Base-by-base conservation (phyloP, 208 protist genomes). In the Herpetomonas samuelpessoai region DNA sequence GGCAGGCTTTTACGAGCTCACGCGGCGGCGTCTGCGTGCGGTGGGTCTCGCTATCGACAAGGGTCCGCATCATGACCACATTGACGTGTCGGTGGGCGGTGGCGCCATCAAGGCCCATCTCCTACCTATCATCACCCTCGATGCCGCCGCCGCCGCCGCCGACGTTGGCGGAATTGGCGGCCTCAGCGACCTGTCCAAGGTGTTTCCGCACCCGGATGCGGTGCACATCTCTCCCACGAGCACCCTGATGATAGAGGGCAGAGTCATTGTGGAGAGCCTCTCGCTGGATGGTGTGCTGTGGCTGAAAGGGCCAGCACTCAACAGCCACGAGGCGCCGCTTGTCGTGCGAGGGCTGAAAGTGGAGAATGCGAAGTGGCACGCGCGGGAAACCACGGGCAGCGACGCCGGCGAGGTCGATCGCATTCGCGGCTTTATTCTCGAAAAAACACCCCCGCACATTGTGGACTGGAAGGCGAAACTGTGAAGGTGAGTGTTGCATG, bases 351-450 rank as follows among this genome's bases (percentile, higher is more conserved):
- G 57, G 3, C 51, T 91, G 35, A 65, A 19, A 1, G 79, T 94
- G 39, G 46, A 58, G 12, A 92, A 93, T 51, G 57, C 41, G 0
- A 69, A 75, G 0, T 93, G 85, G 87, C 27, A 51, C 24, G 62
- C 90, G 47, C 73, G 16, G 39, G 31, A 24, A 14, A 41, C 25
- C 35, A 67, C 28, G 41, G n/a, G 22, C 53, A 31, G 31, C 56
- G 41, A 3, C 57, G 25, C 18, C 4, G 53, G 47, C 0, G 80
- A 91, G 58, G 71, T 77, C 3, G 71, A 88, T 38, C 68, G 41
- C n/a, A 89, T 96, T 35, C 83, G 90, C 4, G 90, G 90, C 18
- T 96, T 83, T 71, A 61, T 79, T n/a, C 61, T 96, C 27, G 71
- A 84, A 30, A 82, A 88, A 64, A 52, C 49, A 3, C 47, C 44